Base-by-base conservation (phyloP, 371 early-diverging fungal genomes). In the Conidiobolus incongruus region DNA sequence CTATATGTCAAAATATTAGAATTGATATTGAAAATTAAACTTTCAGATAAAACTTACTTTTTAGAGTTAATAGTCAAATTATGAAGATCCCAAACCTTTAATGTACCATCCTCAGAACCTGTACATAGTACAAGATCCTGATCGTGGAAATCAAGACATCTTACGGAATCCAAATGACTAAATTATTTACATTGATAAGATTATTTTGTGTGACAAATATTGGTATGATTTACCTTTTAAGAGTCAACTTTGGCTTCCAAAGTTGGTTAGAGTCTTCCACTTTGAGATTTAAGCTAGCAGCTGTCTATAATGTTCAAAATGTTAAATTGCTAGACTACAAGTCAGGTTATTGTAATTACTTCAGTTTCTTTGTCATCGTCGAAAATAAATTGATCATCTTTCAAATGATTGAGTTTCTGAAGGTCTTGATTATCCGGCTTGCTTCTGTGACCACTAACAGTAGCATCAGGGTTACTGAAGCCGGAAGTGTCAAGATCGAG, bases 51-150 rank as follows among this genome's bases (percentile, higher is more conserved):
- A 20, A 2, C 20, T 22, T 44, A 44, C 44, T 36, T 34, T 35
- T 44, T 44, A 24, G 44, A 33, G 10, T 33, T 12, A 3, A 17
- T 23, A 3, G 44, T 11, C 7, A 51, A 60, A 53, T 34, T 17
- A 10, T 12, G 45, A 15, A 46, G 23, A 19, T 38, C 17, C 83
- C 83, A 84, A 23, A 81, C 55, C 48, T 81, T 83, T 30, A 79
- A 73, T 1, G 84, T 84, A 3, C 72, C 68, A 57, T 89, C 90
- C 45, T 89, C 86, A 1, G 82, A 80, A 6, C 75, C 81, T 1
- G 83, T 71, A 11, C 77, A 60, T 19, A 84, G 51, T 0, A 70
- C 52, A 44, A 63, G 59, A 33, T 74, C 70, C 5, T 36, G 50
- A 13, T 74, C 68, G 49, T 83, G 78, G 46, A 81, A 81, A 16